These are phyloP conservation scores for Citrus glauca DNA, from an alignment of 345 rosid genomes.

Conservation along the genomic window DNA sequence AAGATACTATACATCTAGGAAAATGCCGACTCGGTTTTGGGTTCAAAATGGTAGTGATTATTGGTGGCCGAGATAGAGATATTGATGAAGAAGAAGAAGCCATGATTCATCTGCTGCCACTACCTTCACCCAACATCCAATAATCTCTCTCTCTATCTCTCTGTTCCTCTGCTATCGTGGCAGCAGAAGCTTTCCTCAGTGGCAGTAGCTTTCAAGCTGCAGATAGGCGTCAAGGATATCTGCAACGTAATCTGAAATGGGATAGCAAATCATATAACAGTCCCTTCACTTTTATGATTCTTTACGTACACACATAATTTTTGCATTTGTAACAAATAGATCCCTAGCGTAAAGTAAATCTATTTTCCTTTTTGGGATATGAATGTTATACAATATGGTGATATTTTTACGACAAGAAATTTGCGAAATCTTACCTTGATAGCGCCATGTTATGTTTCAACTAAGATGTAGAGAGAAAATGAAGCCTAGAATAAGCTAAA, in stretches of 20 bases:
- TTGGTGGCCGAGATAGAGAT: conserved; percentile 1
- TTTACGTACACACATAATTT: not conserved
- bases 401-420: too few species aligned
- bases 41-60: conserved; percentile 25
- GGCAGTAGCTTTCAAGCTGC: not conserved
- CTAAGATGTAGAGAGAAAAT: too few species aligned
- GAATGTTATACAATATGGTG: too few species aligned
- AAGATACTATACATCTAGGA: not conserved
- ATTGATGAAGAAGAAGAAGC: conserved; percentile 23
- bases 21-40: conserved; percentile 25
- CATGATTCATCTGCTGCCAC: conserved; percentile 22
- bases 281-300: not conserved
- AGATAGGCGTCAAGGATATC: not conserved
- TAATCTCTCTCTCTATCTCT: too few species aligned
- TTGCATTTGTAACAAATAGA: too few species aligned
- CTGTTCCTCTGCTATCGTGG: not conserved
- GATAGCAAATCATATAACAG: not conserved
- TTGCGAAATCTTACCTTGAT: not conserved
- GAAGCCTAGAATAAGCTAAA: not conserved
- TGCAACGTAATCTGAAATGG: not conserved
- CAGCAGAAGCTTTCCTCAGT: not conserved
- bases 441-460: not conserved
- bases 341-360: too few species aligned
- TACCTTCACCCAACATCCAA: not conserved
- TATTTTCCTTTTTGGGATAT: too few species aligned